Conservation (phyloP, 108 stramenopile species). For the Mediolabrus comicus region DNA sequence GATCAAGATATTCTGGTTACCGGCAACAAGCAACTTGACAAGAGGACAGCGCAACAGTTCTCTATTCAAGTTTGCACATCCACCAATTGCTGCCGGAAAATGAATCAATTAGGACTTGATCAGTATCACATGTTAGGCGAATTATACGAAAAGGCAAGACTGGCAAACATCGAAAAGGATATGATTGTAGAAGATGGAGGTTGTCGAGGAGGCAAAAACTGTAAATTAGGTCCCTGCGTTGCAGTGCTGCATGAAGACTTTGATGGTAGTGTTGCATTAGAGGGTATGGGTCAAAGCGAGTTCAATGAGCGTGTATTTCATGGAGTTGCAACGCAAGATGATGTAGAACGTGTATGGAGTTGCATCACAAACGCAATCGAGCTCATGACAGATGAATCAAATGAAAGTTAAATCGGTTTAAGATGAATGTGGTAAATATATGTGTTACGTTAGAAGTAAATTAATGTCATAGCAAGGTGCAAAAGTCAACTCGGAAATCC, state of each 20-base stretch:
- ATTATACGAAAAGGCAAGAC: constrained; percentile 48
- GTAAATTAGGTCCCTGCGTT: constrained; percentile 76
- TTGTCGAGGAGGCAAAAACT: constrained; percentile 69
- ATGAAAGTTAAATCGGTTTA: constrained; percentile 11
- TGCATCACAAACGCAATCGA: constrained; percentile 55
- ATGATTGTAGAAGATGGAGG: constrained; percentile 69
- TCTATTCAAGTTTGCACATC: constrained; percentile 73
- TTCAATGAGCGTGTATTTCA: constrained; percentile 63
- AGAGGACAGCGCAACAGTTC: constrained; percentile 57
- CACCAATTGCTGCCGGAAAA: constrained; percentile 56
- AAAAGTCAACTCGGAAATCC: constrained; percentile 16
- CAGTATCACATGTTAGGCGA: constrained; percentile 61
- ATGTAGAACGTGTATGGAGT: constrained; percentile 64
- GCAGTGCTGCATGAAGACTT: constrained; percentile 80
- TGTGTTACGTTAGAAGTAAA: neutral
- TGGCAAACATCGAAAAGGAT: constrained; percentile 5
- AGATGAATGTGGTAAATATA: neutral
- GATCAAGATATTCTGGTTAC: neutral
- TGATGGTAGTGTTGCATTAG: constrained; percentile 68
- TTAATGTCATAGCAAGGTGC: constrained; percentile 27
- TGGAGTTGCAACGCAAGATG: constrained; percentile 51
- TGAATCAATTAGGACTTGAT: constrained; percentile 59
- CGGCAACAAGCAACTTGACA: neutral
- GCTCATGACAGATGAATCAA: constrained; percentile 49
- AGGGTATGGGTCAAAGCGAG: constrained; percentile 72